A percentile compares a stretch with the other conserved stretches of the same genome.
Evolutionary conservation across 257 asterid genomes (phyloP).

Genomic region (Capsicum rhomboideum): DNA sequence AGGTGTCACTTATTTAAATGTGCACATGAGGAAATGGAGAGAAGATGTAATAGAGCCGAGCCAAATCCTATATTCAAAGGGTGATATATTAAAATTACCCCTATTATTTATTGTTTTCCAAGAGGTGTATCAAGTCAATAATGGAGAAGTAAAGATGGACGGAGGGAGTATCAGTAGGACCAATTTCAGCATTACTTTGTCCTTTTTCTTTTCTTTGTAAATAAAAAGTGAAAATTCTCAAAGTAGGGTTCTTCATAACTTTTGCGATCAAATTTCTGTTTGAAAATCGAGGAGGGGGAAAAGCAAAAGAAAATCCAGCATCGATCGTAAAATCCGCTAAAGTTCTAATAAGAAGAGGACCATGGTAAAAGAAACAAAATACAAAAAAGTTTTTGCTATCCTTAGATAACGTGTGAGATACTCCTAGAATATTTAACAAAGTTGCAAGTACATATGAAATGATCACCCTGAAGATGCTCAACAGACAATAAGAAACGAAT

Average conservation of each 20-base stretch:
- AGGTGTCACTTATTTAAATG: too few relatives aligned
- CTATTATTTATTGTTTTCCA: too few relatives aligned
- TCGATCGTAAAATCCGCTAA: constrained; percentile 4
- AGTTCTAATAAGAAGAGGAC: not conserved
- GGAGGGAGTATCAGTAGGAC: not conserved
- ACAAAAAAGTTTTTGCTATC: not conserved
- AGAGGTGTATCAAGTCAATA: too few relatives aligned
- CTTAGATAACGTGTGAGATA: not conserved
- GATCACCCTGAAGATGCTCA: not conserved
- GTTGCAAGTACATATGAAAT: not conserved
- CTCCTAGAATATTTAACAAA: not conserved
- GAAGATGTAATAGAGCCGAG: too few relatives aligned
- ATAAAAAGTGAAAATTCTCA: not conserved
- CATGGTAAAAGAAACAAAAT: not conserved
- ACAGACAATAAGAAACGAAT: not conserved
- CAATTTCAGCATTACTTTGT: not conserved
- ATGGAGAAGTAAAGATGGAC: too few relatives aligned
- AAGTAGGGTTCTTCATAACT: not conserved
- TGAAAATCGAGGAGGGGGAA: not conserved
- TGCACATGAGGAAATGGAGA: too few relatives aligned
- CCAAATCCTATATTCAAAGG: too few relatives aligned
- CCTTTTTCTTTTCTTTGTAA: not conserved
- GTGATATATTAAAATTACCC: too few relatives aligned
- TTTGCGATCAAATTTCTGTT: not conserved
- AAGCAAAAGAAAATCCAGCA: constrained; percentile 1